phyloP scores from a whole-genome alignment of 179 eudicot species.

The Silene coronaria region DNA sequence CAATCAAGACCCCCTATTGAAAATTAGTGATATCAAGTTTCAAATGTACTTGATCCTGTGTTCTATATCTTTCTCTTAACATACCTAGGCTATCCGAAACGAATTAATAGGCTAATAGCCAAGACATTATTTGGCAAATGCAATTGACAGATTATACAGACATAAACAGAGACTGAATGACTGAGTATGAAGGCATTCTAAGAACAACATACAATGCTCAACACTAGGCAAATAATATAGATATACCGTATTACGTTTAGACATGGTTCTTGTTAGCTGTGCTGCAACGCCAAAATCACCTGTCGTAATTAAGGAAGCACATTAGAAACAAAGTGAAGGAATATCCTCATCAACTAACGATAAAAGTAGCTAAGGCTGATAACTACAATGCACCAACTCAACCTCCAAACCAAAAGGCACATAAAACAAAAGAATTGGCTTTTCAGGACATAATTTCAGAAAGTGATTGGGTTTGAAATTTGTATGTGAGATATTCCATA shows the following conservation, averaged over 20 bases:
- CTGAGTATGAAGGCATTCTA: neutral
- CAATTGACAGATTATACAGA: constrained; percentile 2
- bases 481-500: neutral
- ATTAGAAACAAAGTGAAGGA: constrained; percentile 16
- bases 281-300: constrained; percentile 99
- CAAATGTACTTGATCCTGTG: neutral
- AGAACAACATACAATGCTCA: neutral
- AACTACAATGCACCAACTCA: neutral
- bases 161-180: neutral
- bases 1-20: neutral
- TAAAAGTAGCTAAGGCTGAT: neutral
- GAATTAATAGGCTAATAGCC: neutral
- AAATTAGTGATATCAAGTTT: neutral
- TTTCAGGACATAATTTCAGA: neutral
- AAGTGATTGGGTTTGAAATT: neutral
- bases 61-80: neutral
- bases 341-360: neutral
- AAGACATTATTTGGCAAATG: neutral
- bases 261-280: constrained; percentile 95
- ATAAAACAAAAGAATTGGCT: neutral
- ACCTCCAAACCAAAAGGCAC: neutral
- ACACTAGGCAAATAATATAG: neutral
- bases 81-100: neutral
- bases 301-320: constrained; percentile 27
- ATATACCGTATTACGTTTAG: constrained; percentile 91